These are phyloP conservation scores for Gossypium turneri DNA, from an alignment of 345 rosid species.

Conservation along the genomic window DNA sequence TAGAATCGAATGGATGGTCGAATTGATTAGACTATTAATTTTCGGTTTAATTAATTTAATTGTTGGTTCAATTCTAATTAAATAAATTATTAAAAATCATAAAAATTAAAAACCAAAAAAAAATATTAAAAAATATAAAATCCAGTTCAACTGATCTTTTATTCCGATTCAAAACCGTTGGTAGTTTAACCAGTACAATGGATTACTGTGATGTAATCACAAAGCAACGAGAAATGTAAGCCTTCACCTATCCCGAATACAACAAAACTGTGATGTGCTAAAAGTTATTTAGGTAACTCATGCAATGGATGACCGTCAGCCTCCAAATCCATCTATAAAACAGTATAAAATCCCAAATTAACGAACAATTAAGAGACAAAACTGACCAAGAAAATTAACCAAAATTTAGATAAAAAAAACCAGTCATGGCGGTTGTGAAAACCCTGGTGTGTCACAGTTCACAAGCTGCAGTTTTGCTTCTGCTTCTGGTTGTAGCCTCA, in stretches of 20 bases:
- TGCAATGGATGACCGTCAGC: not conserved
- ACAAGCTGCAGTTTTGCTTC: conserved; percentile 18
- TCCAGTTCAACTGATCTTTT: too few relatives aligned
- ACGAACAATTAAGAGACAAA: not conserved
- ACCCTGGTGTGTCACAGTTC: not conserved
- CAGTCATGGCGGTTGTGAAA: not conserved
- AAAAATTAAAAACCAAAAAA: too few relatives aligned
- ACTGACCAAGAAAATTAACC: not conserved
- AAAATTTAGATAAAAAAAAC: not conserved
- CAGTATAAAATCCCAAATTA: not conserved
- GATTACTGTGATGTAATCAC: not conserved
- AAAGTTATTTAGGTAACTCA: conserved; percentile 12
- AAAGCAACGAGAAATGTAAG: not conserved
- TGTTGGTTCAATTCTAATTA: too few relatives aligned
- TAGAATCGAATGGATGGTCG: too few relatives aligned
- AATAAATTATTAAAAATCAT: too few relatives aligned
- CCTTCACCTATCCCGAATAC: not conserved
- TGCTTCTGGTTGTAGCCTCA: conserved; percentile 26
- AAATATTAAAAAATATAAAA: too few relatives aligned
- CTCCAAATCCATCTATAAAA: conserved; percentile 3
- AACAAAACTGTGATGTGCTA: not conserved
- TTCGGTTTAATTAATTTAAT: too few relatives aligned
- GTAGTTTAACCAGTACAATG: too few relatives aligned
- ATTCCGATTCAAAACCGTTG: too few relatives aligned
- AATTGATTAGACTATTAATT: too few relatives aligned